Base-by-base conservation (phyloP, 495 filamentous ascomycete genomes). In the Entonaema liquescens region DNA sequence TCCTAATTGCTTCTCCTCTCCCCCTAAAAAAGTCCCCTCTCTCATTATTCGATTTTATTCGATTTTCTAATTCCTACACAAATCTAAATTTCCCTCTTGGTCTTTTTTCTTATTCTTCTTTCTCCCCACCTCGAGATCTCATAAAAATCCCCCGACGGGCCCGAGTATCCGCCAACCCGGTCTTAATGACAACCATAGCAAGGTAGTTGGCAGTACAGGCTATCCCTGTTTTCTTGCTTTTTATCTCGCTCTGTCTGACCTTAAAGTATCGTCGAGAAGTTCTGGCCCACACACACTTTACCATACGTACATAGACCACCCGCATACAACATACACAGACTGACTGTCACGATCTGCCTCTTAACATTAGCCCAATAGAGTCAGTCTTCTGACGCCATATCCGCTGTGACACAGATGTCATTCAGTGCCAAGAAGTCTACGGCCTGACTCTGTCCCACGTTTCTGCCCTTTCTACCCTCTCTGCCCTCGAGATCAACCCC, bases 331-430 rank as follows among this genome's bases (percentile, higher is more conserved):
- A 65, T 69, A 69, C 62, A 59, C 62, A 47, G 50, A 61, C 61
- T 68, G 47, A 69, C 57, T 36, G 65, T 73, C 70, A 68, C 65
- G 70, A 72, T 69, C 65, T 65, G 19, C 65, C 28, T 64, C 36
- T 58, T 31, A 25, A 68, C 36, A 65, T 38, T 66, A 73, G 70
- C 23, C 70, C 70, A 73, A 73, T 73, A 59, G 67, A 60, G 57
- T 73, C 65, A 60, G 57, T 73, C 65, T 69, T 58, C 70, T 73
- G 70, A 73, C 70, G 70, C 70, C 70, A 73, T 69, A 73, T 62
- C 65, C 70, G 70, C 70, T 44, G 61, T 53, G 66, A 66, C 65
- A 73, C 61, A 62, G 31, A 61, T 57, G 47, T 50, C 60, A 44
- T 40, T 68, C 65, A 61, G 56, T 68, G 70, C 70, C 70, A 73